Evolutionary conservation across 169 alveolate genomes (phyloP), one percentile per base, ranked within the genome.

Genomic region (Eimeria tenella): DNA sequence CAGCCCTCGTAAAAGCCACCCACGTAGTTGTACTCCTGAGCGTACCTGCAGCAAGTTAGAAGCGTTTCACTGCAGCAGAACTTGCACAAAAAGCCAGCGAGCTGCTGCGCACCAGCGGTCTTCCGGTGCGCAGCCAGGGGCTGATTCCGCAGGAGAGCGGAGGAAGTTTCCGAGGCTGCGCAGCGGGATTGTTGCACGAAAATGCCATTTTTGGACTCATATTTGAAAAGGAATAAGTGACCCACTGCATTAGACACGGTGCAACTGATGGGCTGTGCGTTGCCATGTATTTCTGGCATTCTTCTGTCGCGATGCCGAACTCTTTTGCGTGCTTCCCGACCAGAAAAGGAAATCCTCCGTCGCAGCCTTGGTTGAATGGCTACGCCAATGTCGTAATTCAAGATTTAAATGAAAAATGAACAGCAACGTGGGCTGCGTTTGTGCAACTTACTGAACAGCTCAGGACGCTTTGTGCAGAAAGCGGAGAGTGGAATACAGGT

Each of bases 281-380:
- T 5, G 82, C 84, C 6, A 21, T 4, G 50, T 93, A 82, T 52
- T 21, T 81, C 82, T 74, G 87, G 31, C 95, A 91, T n/a, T 65
- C 63, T 58, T 93, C 97, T 4, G 97, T 60, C 7, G 97, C 96
- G 19, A 96, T 55, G n/a, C 99, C 99, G 58, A 95, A 93, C 90
- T 98, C 99, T 56, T 94, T 95, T 25, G 97, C 95, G 23, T 97
- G 98, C 93, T 96, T 98, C 0, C 98, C 99, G 50, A 97, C 99
- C 23, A 98, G 96, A 82, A 96, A 97, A 17, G 99, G 99, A 58
- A 96, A 98, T 4, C 99, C 99, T 0, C 99, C 99, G 89, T 95
- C 97, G 95, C 99, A 98, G n/a, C 98, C 99, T 90, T 98, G 99
- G 86, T 96, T 96, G 93, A 94, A 98, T 4, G 98, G 98, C 92